Evolutionary conservation across 345 rosid species (phyloP), one percentile per base, ranked within the genome.

Genomic region (Salix koriyanagi): DNA sequence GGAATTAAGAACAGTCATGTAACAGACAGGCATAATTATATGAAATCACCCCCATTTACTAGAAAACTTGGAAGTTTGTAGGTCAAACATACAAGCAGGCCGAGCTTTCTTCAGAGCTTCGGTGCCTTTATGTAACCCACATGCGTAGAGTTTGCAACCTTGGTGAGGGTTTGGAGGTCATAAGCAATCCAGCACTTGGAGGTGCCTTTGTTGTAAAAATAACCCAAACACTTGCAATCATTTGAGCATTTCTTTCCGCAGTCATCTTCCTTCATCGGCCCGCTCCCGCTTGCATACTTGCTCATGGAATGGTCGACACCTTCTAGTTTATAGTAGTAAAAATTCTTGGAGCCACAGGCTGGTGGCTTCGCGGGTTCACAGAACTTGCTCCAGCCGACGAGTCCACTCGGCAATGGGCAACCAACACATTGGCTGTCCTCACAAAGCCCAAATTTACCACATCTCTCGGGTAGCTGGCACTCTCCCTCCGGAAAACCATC

Each of bases 221-320:
- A 88, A 1, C 95, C 91, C 83, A 86, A 75, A 75, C 91, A 89
- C 78, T 84, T 90, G 73, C 91, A 91, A 79, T 89, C 89, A 2
- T 39, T 74, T 3, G 79, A 84, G 48, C 91, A 93, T 76, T 87
- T 89, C 18, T 36, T 37, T 6, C 42, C 70, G 39, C 70, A 67
- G 0, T 18, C 39, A 18, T 11, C 70, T 48, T 70, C 77, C 68
- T 79, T 84, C 41, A 65, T 67, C 1, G 82, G 71, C 10, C 85
- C 82, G 10, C 77, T 80, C 4, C 97, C 97, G 2, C 75, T 75
- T 6, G 76, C 85, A 37, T 84, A 87, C 74, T 81, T 86, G 15
- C 79, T 69, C 83, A 83, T 70, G 30, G 84, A 90, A 77, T 89
- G 89, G 67, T 87, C 89, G 64, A 87, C 90, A 4, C 91, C 90